Evolutionary conservation across 768 basidiomycete genomes (phyloP), one percentile per base, ranked within the genome.

Genomic region (Crepidotus variabilis): DNA sequence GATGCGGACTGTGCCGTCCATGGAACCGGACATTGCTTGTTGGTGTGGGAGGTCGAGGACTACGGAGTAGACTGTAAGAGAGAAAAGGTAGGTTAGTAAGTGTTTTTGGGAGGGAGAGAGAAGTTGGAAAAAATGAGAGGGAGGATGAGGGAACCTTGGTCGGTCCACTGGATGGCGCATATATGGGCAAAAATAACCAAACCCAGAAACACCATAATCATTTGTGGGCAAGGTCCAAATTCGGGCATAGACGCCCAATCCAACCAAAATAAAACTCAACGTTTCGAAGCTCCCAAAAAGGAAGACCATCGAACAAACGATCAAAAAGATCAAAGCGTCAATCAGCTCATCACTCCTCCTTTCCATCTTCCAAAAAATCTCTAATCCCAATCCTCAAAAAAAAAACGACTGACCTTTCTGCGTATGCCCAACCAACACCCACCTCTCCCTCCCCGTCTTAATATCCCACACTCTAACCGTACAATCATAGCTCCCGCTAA

Each of bases 381-480:
- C n/a, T n/a, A n/a, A n/a, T n/a, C n/a, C 50, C 18, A 20, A 24
- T 55, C 33, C 51, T 45, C 50, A 57, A 10, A 46, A 23, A 51
- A 67, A 51, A 49, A 57, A 33, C 21, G 52, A 32, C 75, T 50
- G 45, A 88, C 94, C 94, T 83, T 95, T 96, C 71, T 94, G 91
- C 22, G 91, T 90, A 68, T 97, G 94, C 0, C 94, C 94, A 8
- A 82, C 80, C 51, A 96, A 74, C 32, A 90, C 80, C 80, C 87
- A 89, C 67, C 86, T 87, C 69, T 89, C 92, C 22, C 77, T 77
- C 14, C 94, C 94, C 23, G 83, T 89, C 62, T 92, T 80, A 57
- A 92, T 88, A 64, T 98, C 94, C 96, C 96, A 98, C 46, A 98
- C 87, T 34, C 96, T 87, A 47, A 98, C 93, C 6, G 88, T 93